These are phyloP conservation scores for Puccinia hordei DNA, from an alignment of 1,284 basidiomycete genomes.

Conservation along the genomic window DNA sequence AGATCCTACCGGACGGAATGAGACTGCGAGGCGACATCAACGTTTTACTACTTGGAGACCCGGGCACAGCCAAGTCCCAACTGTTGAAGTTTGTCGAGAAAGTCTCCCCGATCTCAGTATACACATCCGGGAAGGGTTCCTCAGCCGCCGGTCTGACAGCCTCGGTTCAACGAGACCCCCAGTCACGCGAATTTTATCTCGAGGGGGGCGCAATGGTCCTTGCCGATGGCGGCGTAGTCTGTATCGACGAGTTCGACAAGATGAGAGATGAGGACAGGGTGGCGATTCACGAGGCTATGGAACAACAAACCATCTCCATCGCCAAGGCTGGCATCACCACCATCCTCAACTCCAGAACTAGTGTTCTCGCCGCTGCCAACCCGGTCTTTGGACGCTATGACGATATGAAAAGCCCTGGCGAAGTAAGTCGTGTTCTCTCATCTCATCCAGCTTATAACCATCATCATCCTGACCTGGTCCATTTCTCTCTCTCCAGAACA, in stretches of 20 bases:
- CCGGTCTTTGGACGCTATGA: conserved; percentile 98
- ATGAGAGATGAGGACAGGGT: conserved; percentile 99
- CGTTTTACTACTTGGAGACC: conserved; percentile 91
- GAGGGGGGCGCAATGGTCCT: conserved; percentile 99
- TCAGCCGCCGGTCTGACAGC: conserved; percentile 98
- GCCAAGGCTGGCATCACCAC: conserved; percentile 99
- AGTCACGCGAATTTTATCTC: conserved; percentile 93
- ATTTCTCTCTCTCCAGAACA: conserved; percentile 69
- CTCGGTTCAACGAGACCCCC: conserved; percentile 89
- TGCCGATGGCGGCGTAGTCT: conserved; percentile 96
- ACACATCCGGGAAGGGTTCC: conserved; percentile 96
- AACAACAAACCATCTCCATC: conserved; percentile 98
- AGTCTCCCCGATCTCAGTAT: conserved; percentile 94
- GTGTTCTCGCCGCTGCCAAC: conserved; percentile 95
- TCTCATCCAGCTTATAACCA: not conserved
- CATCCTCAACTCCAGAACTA: conserved; percentile 92
- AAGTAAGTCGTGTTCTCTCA: conserved; percentile 64
- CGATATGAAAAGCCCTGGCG: conserved; percentile 93
- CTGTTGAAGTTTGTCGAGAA: conserved; percentile 98
- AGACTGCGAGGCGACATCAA: conserved; percentile 96
- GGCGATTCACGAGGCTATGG: conserved; percentile 99
- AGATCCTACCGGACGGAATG: conserved; percentile 96
- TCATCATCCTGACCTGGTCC: not conserved
- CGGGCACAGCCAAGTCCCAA: conserved; percentile 97
- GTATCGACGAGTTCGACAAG: conserved; percentile 99